Base-by-base conservation (phyloP, 2,329 filamentous ascomycete species). In the Pseudophaeomoniella oleicola region DNA sequence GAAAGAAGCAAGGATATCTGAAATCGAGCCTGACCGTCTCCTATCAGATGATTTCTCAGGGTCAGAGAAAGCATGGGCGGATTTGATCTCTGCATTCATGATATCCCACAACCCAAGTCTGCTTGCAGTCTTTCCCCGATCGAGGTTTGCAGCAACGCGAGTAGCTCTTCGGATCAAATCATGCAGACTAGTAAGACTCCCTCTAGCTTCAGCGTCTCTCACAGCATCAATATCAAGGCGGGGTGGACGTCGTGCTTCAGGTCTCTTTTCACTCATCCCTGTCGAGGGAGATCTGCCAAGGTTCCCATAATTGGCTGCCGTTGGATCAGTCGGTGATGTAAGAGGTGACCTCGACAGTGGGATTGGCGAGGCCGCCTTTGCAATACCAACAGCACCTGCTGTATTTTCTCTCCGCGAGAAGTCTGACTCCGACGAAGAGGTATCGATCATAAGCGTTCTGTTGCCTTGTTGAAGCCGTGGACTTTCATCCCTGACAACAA, bases 81-180 rank as follows among this genome's bases (percentile, higher is more conserved):
- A 9, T 9, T 27, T 53, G 30, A 45, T 43, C 36, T 49, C 53
- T 39, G 49, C 44, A 42, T 54, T 54, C n/a, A 59, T 46, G 42
- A 62, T 51, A 58, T 70, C 59, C 57, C 69, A 47, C 44, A 71
- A 55, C 13, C 67, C 69, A 4, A 73, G 47, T 39, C 69, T 62
- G 50, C 73, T 78, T 10, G 74, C 74, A 14, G 75, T 78, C 45
- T 62, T 78, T 10, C 88, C 88, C 45, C 78, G 78, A 49, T 96
- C 88, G 40, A 98, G 77, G 58, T 93, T 86, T 0, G 83, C 75
- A 12, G 87, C 88, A 27, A 96, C 64, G 45, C 75, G 76, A 1
- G 88, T 96, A 9, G 90, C 90, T 47, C 90, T 75, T 50, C 76
- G 72, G 46, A 98, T 96, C 41, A 98, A 63, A 54, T 96, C 90